Conservation (phyloP, 2,329 filamentous ascomycete species). For the Celoporthe dispersa region DNA sequence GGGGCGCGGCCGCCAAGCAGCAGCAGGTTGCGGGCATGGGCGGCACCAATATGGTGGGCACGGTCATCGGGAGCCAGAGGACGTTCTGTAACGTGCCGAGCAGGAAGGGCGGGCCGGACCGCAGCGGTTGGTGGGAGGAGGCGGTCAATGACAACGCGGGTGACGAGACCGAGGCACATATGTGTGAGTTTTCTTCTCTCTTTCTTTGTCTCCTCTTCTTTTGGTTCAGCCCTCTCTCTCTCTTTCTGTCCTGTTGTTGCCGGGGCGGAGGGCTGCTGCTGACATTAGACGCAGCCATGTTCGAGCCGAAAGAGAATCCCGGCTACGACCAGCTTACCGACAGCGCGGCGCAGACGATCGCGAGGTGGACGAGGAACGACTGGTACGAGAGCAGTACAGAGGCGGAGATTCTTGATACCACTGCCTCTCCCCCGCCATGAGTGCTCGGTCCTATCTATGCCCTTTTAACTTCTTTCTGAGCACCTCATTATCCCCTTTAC, state of each 20-base stretch:
- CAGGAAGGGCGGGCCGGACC: constrained; percentile 43
- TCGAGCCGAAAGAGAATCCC: constrained; percentile 72
- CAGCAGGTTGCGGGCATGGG: constrained; percentile 51
- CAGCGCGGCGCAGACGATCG: constrained; percentile 67
- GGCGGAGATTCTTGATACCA: constrained; percentile 31
- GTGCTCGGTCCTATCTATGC: not conserved
- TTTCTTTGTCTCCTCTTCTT: not conserved
- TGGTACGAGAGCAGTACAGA: constrained; percentile 67
- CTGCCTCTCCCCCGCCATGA: not conserved
- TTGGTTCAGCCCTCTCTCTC: not conserved
- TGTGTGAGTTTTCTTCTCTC: constrained; percentile 52
- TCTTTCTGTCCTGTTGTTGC: not conserved
- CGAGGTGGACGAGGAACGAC: constrained; percentile 65
- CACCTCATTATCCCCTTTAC: not conserved
- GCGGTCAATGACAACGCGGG: constrained; percentile 77
- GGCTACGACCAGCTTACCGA: constrained; percentile 71
- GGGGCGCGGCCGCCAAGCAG: constrained; percentile 60
- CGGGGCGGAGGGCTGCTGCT: not conserved
- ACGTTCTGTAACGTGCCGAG: constrained; percentile 88
- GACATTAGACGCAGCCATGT: constrained; percentile 63
- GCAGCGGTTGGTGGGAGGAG: constrained; percentile 63
- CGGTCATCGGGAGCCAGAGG: constrained; percentile 69
- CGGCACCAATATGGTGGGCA: constrained; percentile 61
- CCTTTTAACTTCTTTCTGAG: not conserved
- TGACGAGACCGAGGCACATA: constrained; percentile 84